These are phyloP conservation scores for Coccomyxa subellipsoidea DNA, from an alignment of 163 green algal genomes.

Conservation along the genomic window DNA sequence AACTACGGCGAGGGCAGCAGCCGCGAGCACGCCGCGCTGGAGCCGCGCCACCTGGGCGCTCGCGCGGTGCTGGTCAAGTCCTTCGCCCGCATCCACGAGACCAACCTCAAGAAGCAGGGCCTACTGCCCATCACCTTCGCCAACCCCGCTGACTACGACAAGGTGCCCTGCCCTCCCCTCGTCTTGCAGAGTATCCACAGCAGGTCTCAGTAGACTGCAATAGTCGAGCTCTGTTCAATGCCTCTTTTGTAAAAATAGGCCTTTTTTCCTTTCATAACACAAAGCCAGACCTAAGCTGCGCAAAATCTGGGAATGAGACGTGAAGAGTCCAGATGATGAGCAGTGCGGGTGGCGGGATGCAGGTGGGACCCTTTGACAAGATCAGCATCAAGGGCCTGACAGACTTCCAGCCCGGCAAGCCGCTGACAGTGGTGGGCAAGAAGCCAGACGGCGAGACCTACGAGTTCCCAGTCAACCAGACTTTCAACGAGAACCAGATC, in stretches of 20 bases:
- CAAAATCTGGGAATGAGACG: not conserved
- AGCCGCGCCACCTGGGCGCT: conserved; percentile 84
- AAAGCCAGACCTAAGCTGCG: too few relatives aligned
- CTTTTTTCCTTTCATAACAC: too few relatives aligned
- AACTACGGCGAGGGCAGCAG: conserved; percentile 93
- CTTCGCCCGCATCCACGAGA: conserved; percentile 97
- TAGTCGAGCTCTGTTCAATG: too few relatives aligned
- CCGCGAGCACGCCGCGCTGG: conserved; percentile 91
- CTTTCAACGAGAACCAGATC: conserved; percentile 96
- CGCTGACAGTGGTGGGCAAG: conserved; percentile 81
- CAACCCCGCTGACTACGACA: conserved; percentile 90
- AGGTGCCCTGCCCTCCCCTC: conserved; percentile 42
- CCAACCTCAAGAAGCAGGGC: conserved; percentile 87
- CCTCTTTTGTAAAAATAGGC: too few relatives aligned
- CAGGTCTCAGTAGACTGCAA: not conserved
- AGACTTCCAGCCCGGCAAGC: conserved; percentile 68
- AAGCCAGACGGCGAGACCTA: conserved; percentile 79
- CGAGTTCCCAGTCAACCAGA: conserved; percentile 87
- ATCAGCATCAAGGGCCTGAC: conserved; percentile 79
- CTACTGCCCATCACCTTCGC: conserved; percentile 90
- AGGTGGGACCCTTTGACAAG: conserved; percentile 68
- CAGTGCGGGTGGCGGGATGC: not conserved
- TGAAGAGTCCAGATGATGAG: not conserved
- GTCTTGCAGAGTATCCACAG: too few relatives aligned
- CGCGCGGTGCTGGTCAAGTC: conserved; percentile 83